Conservation (phyloP, 148 eudicot genomes). For the Salicornia ramosissima region DNA sequence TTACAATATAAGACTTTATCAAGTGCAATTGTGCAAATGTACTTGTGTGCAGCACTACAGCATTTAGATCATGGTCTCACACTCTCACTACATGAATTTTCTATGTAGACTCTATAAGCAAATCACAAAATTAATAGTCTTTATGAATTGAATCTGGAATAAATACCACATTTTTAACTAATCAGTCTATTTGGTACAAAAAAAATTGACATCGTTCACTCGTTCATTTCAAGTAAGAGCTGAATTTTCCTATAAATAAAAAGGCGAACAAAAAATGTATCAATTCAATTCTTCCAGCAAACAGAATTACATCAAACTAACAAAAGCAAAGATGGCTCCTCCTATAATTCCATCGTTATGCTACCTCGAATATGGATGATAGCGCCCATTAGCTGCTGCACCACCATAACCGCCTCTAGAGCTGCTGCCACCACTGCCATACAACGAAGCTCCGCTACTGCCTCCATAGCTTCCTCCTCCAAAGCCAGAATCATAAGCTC, state of each 20-base stretch:
- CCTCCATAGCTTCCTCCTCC: constrained; percentile 45
- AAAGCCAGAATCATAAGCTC: constrained; percentile 34
- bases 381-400: constrained; percentile 34
- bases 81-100: too few relatives aligned
- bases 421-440: constrained; percentile 27
- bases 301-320: constrained; percentile 26
- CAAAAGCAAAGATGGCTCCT: constrained; percentile 5
- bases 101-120: too few relatives aligned
- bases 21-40: too few relatives aligned
- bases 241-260: constrained; percentile 7
- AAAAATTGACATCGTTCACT: constrained; percentile 5
- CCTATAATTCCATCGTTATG: neutral
- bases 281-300: constrained; percentile 16
- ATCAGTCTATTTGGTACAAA: constrained; percentile 13
- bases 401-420: constrained; percentile 36
- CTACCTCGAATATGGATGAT: constrained; percentile 47
- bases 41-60: too few relatives aligned
- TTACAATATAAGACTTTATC: too few relatives aligned
- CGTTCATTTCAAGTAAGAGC: constrained; percentile 3
- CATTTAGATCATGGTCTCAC: too few relatives aligned
- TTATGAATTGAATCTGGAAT: neutral
- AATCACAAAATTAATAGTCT: neutral
- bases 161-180: neutral
- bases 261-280: neutral
- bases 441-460: constrained; percentile 29